Evolutionary conservation across 176 grass and related monocot genomes (phyloP), one percentile per base, ranked within the genome.

Genomic region (Urochloa ruziziensis): DNA sequence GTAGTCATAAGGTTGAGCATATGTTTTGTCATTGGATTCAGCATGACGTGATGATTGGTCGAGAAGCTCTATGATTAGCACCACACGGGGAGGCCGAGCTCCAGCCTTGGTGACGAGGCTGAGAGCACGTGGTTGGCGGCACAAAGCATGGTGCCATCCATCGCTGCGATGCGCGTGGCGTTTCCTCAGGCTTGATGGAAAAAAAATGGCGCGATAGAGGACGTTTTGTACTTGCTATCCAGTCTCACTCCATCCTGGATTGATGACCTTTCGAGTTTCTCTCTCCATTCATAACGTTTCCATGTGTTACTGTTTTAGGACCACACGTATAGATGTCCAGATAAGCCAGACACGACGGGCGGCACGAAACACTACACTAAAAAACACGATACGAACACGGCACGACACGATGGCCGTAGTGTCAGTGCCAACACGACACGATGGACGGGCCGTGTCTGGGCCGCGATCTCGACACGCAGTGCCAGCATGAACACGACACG

Each of bases 71-170:
- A 78, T 75, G 73, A 94, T 94, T 57, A 81, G 7, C 53, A 94
- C 83, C 30, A 88, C 34, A 60, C 48, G 18, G 11, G 91, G 91
- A 69, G 67, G 52, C 16, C 51, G 83, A n/a, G 49, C 62, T 82
- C 74, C 77, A 15, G 46, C 67, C 15, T 88, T 39, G 2, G 25
- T 36, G 34, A 94, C 35, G 73, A 94, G 82, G 34, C 64, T 33
- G 18, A 94, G 23, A 62, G 88, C 5, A 56, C 49, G 37, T 90
- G 75, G 85, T 86, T 90, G 21, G 88, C 85, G 1, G 82, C 23
- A 66, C 72, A 86, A 4, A 39, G 68, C 63, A 80, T 54, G 10
- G 82, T 37, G 14, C 91, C 88, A 30, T 94, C 88, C 91, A 90
- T 88, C 27, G 53, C 39, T n/a, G 24, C 16, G 5, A 29, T 2